Evolutionary conservation across 2,329 filamentous ascomycete genomes (phyloP).

Genomic region (Fusarium sp.): DNA sequence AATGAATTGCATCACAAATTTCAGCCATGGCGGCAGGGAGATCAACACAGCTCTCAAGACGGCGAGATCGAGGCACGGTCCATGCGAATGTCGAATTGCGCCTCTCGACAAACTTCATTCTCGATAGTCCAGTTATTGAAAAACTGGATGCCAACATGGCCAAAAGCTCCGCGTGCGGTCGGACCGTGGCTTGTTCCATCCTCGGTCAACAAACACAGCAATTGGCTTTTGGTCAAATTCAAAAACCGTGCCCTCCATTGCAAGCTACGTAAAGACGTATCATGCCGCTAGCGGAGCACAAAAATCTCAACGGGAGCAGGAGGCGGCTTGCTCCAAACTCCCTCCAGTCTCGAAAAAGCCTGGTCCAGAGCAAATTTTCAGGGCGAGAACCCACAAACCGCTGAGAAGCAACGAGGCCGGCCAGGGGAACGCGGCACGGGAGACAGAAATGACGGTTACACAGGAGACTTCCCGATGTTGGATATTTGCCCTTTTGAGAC

Average conservation of each 20-base stretch:
- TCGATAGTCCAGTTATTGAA: constrained; percentile 6
- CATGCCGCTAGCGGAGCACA: constrained; percentile 10
- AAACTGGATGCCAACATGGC: not conserved
- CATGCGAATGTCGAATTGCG: constrained; percentile 3
- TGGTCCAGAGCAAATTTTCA: constrained; percentile 32
- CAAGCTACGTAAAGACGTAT: constrained; percentile 22
- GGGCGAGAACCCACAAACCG: constrained; percentile 20
- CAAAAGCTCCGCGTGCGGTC: constrained; percentile 13
- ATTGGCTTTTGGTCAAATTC: constrained; percentile 4
- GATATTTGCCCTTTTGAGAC: constrained; percentile 12
- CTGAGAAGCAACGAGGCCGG: not conserved
- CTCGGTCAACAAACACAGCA: constrained; percentile 1
- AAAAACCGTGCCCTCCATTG: not conserved
- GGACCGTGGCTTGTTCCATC: constrained; percentile 29
- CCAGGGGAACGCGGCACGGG: constrained; percentile 1
- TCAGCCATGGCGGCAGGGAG: constrained; percentile 22
- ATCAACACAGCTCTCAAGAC: not conserved
- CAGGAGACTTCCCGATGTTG: not conserved
- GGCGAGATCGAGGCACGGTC: not conserved
- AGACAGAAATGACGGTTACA: constrained; percentile 11
- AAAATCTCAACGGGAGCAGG: constrained; percentile 14
- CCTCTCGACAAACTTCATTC: not conserved
- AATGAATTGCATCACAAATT: constrained; percentile 32
- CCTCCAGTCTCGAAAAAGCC: constrained; percentile 25
- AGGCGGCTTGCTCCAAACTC: not conserved